Percentiles rank a stretch among this genome's conserved stretches.
Conservation (phyloP, 441 rosid genomes). For the Erodium trifolium region DNA sequence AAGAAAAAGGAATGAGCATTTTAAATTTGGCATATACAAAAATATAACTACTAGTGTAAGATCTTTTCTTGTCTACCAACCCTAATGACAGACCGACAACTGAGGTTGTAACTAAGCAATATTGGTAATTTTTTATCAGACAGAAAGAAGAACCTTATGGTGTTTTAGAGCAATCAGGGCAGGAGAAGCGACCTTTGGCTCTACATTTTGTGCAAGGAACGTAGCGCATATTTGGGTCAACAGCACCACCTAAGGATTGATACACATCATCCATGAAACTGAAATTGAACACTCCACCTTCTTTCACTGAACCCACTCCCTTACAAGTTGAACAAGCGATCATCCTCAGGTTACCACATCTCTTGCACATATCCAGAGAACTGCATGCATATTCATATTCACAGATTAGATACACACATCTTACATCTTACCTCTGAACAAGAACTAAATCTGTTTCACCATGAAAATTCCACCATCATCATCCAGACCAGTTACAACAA, state of each 20-base stretch:
- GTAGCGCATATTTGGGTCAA: conserved; percentile 27
- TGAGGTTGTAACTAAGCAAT: neutral
- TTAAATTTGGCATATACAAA: too few species aligned
- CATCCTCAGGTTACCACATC: conserved; percentile 69
- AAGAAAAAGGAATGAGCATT: too few species aligned
- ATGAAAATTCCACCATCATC: too few species aligned
- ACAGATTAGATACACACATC: neutral
- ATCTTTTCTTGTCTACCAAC: too few species aligned
- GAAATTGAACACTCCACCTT: conserved; percentile 42
- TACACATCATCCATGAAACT: conserved; percentile 35
- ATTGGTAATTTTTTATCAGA: too few species aligned
- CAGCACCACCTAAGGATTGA: conserved; percentile 29
- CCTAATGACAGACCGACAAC: too few species aligned
- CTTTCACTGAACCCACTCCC: conserved; percentile 54
- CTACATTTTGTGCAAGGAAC: conserved; percentile 44
- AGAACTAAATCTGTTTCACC: too few species aligned
- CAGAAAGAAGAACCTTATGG: conserved; percentile 6
- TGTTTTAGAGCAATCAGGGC: conserved; percentile 53
- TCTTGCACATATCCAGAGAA: conserved; percentile 72
- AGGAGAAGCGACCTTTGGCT: conserved; percentile 63
- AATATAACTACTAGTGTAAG: too few species aligned
- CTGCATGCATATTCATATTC: conserved; percentile 41
- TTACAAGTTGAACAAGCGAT: conserved; percentile 68
- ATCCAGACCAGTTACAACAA: too few species aligned
- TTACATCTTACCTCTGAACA: too few species aligned